Base-by-base conservation (phyloP, 1,284 basidiomycete species). In the Sporisorium graminicola region DNA sequence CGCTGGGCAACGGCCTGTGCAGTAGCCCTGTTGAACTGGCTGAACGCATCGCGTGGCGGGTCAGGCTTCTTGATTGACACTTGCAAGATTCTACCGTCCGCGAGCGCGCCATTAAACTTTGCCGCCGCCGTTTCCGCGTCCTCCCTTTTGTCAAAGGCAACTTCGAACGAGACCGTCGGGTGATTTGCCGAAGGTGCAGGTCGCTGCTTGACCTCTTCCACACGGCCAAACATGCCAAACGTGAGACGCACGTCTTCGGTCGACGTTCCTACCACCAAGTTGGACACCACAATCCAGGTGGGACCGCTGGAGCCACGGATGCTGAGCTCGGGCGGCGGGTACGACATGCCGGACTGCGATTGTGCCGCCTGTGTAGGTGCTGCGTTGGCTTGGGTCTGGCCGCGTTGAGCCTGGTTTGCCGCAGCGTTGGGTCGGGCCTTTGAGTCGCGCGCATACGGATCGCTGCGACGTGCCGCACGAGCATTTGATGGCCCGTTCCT, bases 21-120 rank as follows among this genome's bases (percentile, higher is more conserved):
- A 8, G 69, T 57, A 22, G 74, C 74, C 13, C 74, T 49, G 31
- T 58, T 49, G 47, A 77, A 77, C 26, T 73, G 74, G 44, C 65
- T 69, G 31, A 60, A 57, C 2, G 74, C 56, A 60, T 72, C 69
- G 1, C 65, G 58, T 7, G 74, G 62, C 6, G 55, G 40, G 0
- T 77, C 74, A 22, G 74, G 59, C 60, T 73, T 77, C 65, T 73
- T 73, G 74, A 77, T 63, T 20, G 74, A 53, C 22, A 85, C 83
- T 27, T 74, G 68, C 29, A 85, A 56, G 26, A 82, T 73, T 53
- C 82, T 79, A 3, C 83, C 83, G 51, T 85, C 83, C 12, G 83
- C 82, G 5, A 84, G 69, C 31, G 80, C 81, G 18, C 81, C 80
- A 58, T 85, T 71, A 58, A 82, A 80, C 66, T 82, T 82, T 16